Percentiles rank a stretch among this genome's conserved stretches.
phyloP scores from a whole-genome alignment of 2,329 filamentous ascomycete genomes.

The Fusarium oligoseptatum region DNA sequence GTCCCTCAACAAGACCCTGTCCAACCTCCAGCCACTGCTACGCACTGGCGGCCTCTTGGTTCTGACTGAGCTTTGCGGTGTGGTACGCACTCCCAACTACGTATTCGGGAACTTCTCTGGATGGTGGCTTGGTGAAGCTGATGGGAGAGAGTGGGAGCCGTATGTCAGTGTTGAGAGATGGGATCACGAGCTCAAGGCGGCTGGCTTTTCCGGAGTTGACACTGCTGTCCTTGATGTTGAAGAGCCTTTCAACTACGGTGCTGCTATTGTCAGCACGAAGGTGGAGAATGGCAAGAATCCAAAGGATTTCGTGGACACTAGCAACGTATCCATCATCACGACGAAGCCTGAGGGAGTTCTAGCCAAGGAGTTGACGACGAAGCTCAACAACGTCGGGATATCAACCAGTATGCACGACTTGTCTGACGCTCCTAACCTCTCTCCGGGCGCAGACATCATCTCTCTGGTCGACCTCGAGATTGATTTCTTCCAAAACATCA shows the following conservation, averaged over 20 bases:
- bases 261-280: not conserved
- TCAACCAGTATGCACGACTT: not conserved
- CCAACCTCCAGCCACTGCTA: constrained; percentile 42
- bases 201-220: constrained; percentile 39
- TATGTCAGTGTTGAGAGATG: constrained; percentile 43
- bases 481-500: not conserved
- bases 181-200: constrained; percentile 44
- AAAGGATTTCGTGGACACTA: not conserved
- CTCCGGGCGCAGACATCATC: not conserved
- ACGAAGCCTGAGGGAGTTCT: not conserved
- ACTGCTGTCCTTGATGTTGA: constrained; percentile 7
- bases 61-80: not conserved
- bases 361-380: not conserved
- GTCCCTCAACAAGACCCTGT: constrained; percentile 38
- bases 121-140: constrained; percentile 52
- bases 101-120: constrained; percentile 46
- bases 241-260: not conserved
- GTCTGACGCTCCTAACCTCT: not conserved
- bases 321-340: not conserved
- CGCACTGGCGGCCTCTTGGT: constrained; percentile 7
- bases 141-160: constrained; percentile 44
- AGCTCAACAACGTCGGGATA: not conserved
- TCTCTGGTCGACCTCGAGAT: not conserved
- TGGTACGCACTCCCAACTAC: constrained; percentile 35
- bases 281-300: not conserved